These are phyloP conservation scores for Ophiocordyceps australis DNA, from an alignment of 2,329 filamentous ascomycete species.

Conservation along the genomic window DNA sequence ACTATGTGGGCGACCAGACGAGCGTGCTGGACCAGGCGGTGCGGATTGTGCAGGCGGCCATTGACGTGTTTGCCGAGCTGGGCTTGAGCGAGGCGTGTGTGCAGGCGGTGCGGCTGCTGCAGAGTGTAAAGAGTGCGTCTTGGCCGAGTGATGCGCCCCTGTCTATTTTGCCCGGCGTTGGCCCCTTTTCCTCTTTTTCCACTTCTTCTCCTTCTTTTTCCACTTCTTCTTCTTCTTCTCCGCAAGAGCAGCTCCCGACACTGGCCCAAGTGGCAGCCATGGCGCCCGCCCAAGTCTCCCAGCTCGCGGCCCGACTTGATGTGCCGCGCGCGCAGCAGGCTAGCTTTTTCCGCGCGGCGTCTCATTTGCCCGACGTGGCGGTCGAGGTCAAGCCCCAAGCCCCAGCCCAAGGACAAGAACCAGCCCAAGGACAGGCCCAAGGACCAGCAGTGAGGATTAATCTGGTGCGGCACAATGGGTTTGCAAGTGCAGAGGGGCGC, in stretches of 20 bases:
- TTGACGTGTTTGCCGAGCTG: conserved; percentile 87
- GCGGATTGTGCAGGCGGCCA: conserved; percentile 87
- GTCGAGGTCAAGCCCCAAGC: conserved; percentile 42
- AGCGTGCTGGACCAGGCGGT: conserved; percentile 88
- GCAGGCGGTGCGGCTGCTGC: conserved; percentile 70
- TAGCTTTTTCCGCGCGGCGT: conserved; percentile 38
- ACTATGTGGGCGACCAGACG: conserved; percentile 90
- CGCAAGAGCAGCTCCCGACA: conserved; percentile 20
- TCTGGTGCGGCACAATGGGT: conserved; percentile 48
- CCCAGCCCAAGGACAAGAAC: conserved; percentile 43
- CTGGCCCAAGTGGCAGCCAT: conserved; percentile 23
- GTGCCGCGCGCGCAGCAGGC: conserved; percentile 24
- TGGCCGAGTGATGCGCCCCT: conserved; percentile 75
- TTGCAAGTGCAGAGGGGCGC: conserved; percentile 46
- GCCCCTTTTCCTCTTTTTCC: conserved; percentile 20
- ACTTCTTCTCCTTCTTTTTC: too few species aligned
- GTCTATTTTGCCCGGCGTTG: conserved; percentile 62
- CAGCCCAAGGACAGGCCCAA: conserved; percentile 41
- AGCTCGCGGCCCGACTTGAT: conserved; percentile 29
- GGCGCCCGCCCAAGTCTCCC: conserved; percentile 15
- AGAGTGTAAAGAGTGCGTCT: conserved; percentile 80
- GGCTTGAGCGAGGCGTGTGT: conserved; percentile 61
- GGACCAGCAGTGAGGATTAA: conserved; percentile 45
- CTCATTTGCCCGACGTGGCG: conserved; percentile 50
- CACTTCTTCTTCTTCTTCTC: too few species aligned